A percentile compares a stretch with the other conserved stretches of the same genome.
These are phyloP conservation scores for Microsporum audouinii DNA, from an alignment of 2,329 filamentous ascomycete genomes.

Conservation along the genomic window DNA sequence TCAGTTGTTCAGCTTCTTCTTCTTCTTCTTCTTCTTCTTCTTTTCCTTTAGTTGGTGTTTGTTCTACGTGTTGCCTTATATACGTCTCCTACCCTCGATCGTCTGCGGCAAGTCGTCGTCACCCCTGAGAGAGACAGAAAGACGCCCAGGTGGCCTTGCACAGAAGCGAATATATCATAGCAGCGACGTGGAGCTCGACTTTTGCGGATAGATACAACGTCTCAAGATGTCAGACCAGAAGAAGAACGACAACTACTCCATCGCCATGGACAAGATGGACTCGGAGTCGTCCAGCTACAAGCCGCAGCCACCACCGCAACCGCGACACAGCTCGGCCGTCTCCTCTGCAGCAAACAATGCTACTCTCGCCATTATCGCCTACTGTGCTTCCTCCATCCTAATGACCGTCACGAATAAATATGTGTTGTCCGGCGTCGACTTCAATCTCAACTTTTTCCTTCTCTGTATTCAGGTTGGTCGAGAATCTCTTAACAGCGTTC, in stretches of 20 bases:
- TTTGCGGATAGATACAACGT: not conserved
- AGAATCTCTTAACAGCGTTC: conserved; percentile 19
- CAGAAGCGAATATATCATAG: not conserved
- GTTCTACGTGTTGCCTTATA: not conserved
- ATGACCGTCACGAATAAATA: conserved; percentile 99
- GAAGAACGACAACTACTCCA: conserved; percentile 64
- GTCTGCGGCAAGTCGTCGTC: not conserved
- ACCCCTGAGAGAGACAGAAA: not conserved
- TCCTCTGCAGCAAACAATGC: conserved; percentile 60
- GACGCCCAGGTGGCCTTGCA: not conserved
- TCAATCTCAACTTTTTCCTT: conserved; percentile 96
- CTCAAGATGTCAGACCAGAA: conserved; percentile 73
- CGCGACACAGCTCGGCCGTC: conserved; percentile 24
- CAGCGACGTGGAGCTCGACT: not conserved
- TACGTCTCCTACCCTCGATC: not conserved
- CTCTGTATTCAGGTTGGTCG: conserved; percentile 70
- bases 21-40: not conserved
- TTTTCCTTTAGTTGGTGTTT: not conserved
- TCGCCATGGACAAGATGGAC: conserved; percentile 55
- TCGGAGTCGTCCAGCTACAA: conserved; percentile 39
- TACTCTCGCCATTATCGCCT: conserved; percentile 67
- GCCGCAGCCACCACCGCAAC: conserved; percentile 28
- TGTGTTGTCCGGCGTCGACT: conserved; percentile 77
- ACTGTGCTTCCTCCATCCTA: conserved; percentile 91
- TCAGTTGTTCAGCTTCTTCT: not conserved